phyloP scores from a whole-genome alignment of 202 grass and related monocot genomes.

The Panicum virgatum region DNA sequence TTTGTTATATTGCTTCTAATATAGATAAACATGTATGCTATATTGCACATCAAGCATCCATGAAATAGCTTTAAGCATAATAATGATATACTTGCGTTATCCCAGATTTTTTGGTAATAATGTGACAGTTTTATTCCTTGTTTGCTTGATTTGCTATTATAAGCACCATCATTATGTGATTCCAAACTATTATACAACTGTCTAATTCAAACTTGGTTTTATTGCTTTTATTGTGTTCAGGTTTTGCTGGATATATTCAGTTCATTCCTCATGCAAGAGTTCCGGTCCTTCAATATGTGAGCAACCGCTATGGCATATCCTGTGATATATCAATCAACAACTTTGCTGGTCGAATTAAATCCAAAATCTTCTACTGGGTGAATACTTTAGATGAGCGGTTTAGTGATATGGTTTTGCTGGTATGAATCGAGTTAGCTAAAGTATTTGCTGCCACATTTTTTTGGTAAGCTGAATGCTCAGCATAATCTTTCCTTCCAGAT shows the following conservation, averaged over 20 bases:
- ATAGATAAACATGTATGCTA: not conserved
- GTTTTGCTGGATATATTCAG: constrained; percentile 51
- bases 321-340: constrained; percentile 92
- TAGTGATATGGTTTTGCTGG: constrained; percentile 91
- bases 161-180: not conserved
- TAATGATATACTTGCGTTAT: constrained; percentile 15
- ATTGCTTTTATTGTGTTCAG: constrained; percentile 51
- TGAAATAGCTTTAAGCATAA: constrained; percentile 24
- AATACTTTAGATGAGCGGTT: constrained; percentile 80
- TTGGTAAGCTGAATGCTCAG: constrained; percentile 36
- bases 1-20: not conserved
- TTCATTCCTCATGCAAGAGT: constrained; percentile 91
- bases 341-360: constrained; percentile 74
- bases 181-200: not conserved
- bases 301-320: constrained; percentile 65
- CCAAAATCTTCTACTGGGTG: constrained; percentile 76
- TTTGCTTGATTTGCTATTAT: constrained; percentile 18
- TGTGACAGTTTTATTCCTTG: constrained; percentile 5
- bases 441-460: constrained; percentile 15
- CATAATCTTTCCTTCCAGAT: constrained; percentile 55
- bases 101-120: constrained; percentile 4
- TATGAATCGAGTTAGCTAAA: constrained; percentile 34
- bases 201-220: constrained; percentile 19
- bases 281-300: constrained; percentile 77
- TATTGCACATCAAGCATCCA: constrained; percentile 4